Evolutionary conservation across 495 filamentous ascomycete genomes (phyloP), one percentile per base, ranked within the genome.

Genomic region (Penicilliopsis zonata): DNA sequence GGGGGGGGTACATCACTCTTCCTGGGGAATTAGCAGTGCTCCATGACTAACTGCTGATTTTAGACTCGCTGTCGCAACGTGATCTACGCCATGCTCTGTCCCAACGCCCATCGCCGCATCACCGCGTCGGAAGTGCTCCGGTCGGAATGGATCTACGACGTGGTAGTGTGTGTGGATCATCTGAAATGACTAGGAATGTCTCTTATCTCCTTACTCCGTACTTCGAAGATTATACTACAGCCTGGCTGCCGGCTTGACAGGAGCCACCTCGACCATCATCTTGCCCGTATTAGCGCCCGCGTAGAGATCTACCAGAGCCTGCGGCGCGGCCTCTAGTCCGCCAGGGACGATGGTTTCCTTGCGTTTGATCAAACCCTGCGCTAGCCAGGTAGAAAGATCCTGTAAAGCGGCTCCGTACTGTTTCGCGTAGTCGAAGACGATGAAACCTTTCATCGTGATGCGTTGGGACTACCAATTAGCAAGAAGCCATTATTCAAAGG

Each of bases 31-130:
- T n/a, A n/a, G n/a, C n/a, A n/a, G n/a, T n/a, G n/a, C n/a, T n/a
- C n/a, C n/a, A n/a, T n/a, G n/a, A n/a, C n/a, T n/a, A n/a, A n/a
- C n/a, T n/a, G 31, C 18, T 9, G 4, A 9, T 21, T 16, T 9
- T 25, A 41, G 38, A 29, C n/a, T 18, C 29, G 12, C 34, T 93
- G 86, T 55, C 76, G 86, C 5, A 94, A 94, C 50, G 86, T 93
- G 37, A 87, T 93, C 45, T 94, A 94, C 55, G 90, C 83, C 10
- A 90, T 94, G 41, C 60, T 94, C 14, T 86, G 92, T 49, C 86
- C 86, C 18, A 86, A 88, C 43, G 43, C 52, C 2, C 59, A 62
- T 7, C 72, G 82, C 28, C 78, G 86, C 44, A 85, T 94, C 50
- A 92, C 82, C 10, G 86, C 86, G 29, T 79, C 78, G 3, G 85